Percentiles rank a stretch among this genome's conserved stretches.
These are phyloP conservation scores for Saccharomyces jurei DNA, from an alignment of 805 yeast species.

Conservation along the genomic window DNA sequence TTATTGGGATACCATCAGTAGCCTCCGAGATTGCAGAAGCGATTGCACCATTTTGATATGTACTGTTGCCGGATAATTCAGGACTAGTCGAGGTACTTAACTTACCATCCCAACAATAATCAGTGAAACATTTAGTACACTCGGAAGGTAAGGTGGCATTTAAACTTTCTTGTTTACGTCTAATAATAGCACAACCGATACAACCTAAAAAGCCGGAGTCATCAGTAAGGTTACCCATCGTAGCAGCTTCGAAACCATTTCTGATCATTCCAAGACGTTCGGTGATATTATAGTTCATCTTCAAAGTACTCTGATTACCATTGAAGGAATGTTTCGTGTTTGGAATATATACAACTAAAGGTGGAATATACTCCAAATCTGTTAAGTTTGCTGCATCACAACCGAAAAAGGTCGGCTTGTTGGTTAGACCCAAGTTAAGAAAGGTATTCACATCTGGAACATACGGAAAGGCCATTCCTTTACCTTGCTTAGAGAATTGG, in stretches of 20 bases:
- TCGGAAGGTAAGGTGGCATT: constrained; percentile 53
- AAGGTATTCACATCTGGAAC: constrained; percentile 68
- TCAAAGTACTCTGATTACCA: constrained; percentile 65
- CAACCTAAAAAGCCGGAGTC: constrained; percentile 67
- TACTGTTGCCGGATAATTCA: constrained; percentile 7
- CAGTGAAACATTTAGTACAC: constrained; percentile 61
- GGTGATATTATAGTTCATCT: constrained; percentile 50
- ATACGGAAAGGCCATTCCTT: constrained; percentile 64
- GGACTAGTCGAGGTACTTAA: constrained; percentile 29
- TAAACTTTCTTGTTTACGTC: constrained; percentile 67
- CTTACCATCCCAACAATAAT: constrained; percentile 71
- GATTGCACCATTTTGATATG: constrained; percentile 5
- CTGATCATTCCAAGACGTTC: constrained; percentile 53
- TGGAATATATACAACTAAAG: constrained; percentile 67
- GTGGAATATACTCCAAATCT: constrained; percentile 48
- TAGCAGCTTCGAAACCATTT: constrained; percentile 70
- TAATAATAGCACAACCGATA: constrained; percentile 74
- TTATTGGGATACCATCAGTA: constrained; percentile 4
- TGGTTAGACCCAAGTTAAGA: constrained; percentile 49
- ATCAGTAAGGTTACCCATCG: constrained; percentile 57
- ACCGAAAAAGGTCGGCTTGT: constrained; percentile 75
- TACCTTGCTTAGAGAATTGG: constrained; percentile 47
- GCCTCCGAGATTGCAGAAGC: background rate
- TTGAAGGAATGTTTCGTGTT: constrained; percentile 57
- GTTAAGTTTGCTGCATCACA: constrained; percentile 64